Evolutionary conservation across 208 protist species (phyloP), one percentile per base, ranked within the genome.

Genomic region (Naegleria lovaniensis): DNA sequence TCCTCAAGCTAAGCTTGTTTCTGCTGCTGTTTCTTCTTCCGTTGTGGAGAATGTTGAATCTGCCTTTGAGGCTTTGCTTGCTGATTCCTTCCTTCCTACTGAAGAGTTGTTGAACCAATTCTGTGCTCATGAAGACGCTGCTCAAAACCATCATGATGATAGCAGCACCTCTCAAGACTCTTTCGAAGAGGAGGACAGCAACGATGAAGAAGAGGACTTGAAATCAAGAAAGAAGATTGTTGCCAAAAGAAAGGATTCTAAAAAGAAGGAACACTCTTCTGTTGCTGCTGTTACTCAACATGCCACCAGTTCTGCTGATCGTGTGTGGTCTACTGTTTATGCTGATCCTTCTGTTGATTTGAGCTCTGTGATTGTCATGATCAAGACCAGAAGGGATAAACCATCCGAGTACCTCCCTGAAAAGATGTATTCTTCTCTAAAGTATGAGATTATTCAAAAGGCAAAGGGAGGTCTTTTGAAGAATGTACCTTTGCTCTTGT

Each of bases 371-470:
- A 11, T 43, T 29, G n/a, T 85, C 25, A 29, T 48, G 41, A 48
- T 88, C 19, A 88, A 88, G 41, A 88, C 85, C 22, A 52, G 85
- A 58, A 51, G 85, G 25, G 85, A 88, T 7, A 58, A 51, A 58
- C 85, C 85, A n/a, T 40, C n/a, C 58, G 43, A 58, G 16, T 58
- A 33, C 33, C 6, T 88, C 6, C 85, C 85, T 25, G 85, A 88
- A n/a, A 51, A 39, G 19, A 29, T 88, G n/a, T 88, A 88, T 19
- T 58, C 41, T 58, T 88, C 85, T 9, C 38, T 88, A 5, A 88
- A 88, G 41, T 88, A 88, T 58, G 85, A 88, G 13, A 15, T 88
- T 9, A 29, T 58, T 58, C 25, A 40, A 58, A 58, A 29, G 11
- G 85, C 85, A 29, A 58, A 19, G 6, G 85, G 85, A 58, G 41